Base-by-base conservation (phyloP, 164 flowering plant genomes). In the Aristolochia californica region DNA sequence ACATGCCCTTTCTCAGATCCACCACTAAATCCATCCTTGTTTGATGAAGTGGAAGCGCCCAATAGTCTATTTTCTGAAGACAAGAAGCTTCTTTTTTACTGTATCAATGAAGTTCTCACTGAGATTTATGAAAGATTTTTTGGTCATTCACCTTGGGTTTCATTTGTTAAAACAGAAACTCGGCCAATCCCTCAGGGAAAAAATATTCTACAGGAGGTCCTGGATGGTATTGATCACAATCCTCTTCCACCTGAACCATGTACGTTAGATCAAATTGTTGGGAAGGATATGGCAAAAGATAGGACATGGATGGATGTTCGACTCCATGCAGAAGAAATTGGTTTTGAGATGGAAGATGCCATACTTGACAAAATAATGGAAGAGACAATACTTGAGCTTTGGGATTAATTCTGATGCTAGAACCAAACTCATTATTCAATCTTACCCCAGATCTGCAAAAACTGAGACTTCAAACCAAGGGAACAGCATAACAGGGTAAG, bases 241-340 rank as follows among this genome's bases (percentile, higher is more conserved):
- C 69, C 85, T 22, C 61, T 63, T 24, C 75, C 75, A 5, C 66
- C 66, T 13, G 67, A 59, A 5, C 67, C 83, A 50, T 70, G 48
- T 15, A 79, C 84, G 20, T 51, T 89, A 55, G 97, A 93, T 26
- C 81, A 78, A 63, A 74, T 82, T 56, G 74, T 85, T 54, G 70
- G 67, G 38, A 81, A 73, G 61, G 97, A 93, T 77, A 62, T 89
- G 82, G 74, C 62, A 43, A 80, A 67, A 65, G 44, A 66, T 18
- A 73, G 75, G 62, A 63, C 59, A 20, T 93, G 97, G 99, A 75
- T 78, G 88, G 83, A 85, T 53, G 73, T 84, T 17, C 68, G 74
- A 50, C 48, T 52, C 8, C 86, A 83, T 47, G 51, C 61, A 38
- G 87, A 82, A 60, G 44, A 23, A 23, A 59, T 84, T 56, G 82